These are phyloP conservation scores for Huntiella abstrusa DNA, from an alignment of 2,329 filamentous ascomycete species.

Conservation along the genomic window DNA sequence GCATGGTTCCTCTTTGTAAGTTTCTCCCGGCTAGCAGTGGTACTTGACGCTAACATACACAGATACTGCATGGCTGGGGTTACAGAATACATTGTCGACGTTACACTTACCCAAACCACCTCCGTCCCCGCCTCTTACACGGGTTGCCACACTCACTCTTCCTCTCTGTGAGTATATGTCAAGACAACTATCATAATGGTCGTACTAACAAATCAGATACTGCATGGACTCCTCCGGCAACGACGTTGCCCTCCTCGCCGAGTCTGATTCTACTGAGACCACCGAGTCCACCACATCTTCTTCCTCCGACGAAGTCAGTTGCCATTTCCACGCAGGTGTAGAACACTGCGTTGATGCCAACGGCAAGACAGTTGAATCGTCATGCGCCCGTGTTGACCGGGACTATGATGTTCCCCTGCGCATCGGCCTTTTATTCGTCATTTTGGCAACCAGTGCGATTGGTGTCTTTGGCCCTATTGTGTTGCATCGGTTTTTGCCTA, in stretches of 20 bases:
- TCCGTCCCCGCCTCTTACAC: constrained; percentile 42
- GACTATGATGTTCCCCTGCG: constrained; percentile 51
- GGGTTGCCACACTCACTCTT: constrained; percentile 43
- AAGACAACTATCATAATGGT: background rate
- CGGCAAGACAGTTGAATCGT: constrained; percentile 17
- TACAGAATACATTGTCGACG: constrained; percentile 25
- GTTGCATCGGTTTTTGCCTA: constrained; percentile 21
- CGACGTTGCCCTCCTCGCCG: constrained; percentile 33
- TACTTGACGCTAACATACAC: constrained; percentile 1
- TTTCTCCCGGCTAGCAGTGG: constrained; percentile 1
- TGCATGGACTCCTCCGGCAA: constrained; percentile 40
- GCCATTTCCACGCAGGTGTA: constrained; percentile 58
- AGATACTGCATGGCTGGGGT: constrained; percentile 27
- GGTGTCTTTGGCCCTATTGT: constrained; percentile 21
- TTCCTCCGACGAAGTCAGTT: constrained; percentile 24
- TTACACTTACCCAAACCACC: constrained; percentile 33
- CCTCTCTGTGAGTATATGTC: constrained; percentile 28
- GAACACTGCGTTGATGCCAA: constrained; percentile 40
- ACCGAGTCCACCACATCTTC: background rate
- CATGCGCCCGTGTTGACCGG: constrained; percentile 27
- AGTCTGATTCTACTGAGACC: constrained; percentile 16
- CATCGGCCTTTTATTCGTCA: constrained; percentile 53
- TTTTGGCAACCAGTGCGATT: constrained; percentile 47
- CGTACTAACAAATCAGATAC: constrained; percentile 25
- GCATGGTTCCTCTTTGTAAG: constrained; percentile 23